Evolutionary conservation across 371 early-diverging fungal genomes (phyloP).

Genomic region (Blastocladiella emersonii): DNA sequence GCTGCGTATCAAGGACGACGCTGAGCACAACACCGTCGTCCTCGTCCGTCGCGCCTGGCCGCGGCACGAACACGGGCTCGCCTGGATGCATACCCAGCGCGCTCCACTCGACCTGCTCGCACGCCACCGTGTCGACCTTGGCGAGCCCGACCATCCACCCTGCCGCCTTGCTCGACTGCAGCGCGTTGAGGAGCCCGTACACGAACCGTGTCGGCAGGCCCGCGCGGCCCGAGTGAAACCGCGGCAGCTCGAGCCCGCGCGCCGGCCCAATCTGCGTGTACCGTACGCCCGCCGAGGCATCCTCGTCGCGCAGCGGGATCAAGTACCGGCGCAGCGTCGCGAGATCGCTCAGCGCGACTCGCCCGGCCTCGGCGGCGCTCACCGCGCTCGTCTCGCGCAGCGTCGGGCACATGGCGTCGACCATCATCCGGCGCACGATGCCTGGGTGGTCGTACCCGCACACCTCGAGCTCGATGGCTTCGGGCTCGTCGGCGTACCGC

Average conservation of each 20-base stretch:
- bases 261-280: too few species aligned
- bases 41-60: constrained; percentile 26
- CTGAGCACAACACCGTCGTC: constrained; percentile 48
- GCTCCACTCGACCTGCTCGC: background rate
- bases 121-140: background rate
- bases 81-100: constrained; percentile 17
- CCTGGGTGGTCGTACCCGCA: background rate
- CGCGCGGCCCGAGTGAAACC: background rate
- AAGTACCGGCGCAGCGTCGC: background rate
- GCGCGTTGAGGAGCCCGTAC: background rate
- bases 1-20: constrained; percentile 26
- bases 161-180: background rate
- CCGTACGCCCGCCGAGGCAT: too few species aligned
- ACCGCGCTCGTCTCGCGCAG: background rate
- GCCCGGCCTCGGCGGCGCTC: too few species aligned
- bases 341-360: background rate
- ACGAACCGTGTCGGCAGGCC: background rate
- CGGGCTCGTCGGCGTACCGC: background rate
- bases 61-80: constrained; percentile 47
- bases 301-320: background rate
- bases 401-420: background rate
- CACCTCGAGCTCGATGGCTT: background rate
- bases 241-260: background rate
- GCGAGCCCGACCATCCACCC: background rate
- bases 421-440: background rate